A percentile compares a stretch with the other conserved stretches of the same genome.
These are phyloP conservation scores for Neodidymelliopsis sp. DNA, from an alignment of 2,329 filamentous ascomycete species.

Conservation along the genomic window DNA sequence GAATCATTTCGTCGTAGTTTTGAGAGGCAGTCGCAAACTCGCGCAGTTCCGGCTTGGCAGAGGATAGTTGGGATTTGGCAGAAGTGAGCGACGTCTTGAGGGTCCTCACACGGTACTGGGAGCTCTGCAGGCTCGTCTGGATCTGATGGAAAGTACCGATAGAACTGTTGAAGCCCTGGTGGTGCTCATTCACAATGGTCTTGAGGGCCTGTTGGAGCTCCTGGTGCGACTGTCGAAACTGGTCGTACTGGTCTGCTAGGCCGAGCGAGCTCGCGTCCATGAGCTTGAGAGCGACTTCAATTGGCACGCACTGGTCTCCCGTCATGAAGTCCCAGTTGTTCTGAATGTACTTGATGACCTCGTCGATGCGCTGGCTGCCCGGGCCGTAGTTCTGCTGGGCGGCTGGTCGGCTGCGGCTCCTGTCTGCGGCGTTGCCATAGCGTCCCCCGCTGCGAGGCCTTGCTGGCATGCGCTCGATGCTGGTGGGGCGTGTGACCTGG, in stretches of 20 bases:
- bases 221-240: constrained; percentile 83
- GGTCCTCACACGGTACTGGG: constrained; percentile 82
- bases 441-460: constrained; percentile 49
- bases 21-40: constrained; percentile 87
- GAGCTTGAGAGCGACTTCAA: constrained; percentile 92
- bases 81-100: constrained; percentile 83
- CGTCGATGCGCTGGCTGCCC: constrained; percentile 55
- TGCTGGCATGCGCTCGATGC: constrained; percentile 53
- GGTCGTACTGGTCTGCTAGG: constrained; percentile 83
- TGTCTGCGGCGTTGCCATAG: constrained; percentile 20
- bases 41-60: constrained; percentile 88
- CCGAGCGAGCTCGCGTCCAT: constrained; percentile 94
- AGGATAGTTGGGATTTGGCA: constrained; percentile 81
- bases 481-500: constrained; percentile 45
- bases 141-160: constrained; percentile 99
- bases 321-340: constrained; percentile 93
- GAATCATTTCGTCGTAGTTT: constrained; percentile 87
- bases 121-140: constrained; percentile 87
- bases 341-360: constrained; percentile 82
- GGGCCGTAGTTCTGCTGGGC: constrained; percentile 43
- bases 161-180: constrained; percentile 98
- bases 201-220: constrained; percentile 94
- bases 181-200: constrained; percentile 96
- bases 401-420: constrained; percentile 43
- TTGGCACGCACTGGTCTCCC: constrained; percentile 84